Conservation (phyloP, 148 eudicot species). For the Fagopyrum tataricum region DNA sequence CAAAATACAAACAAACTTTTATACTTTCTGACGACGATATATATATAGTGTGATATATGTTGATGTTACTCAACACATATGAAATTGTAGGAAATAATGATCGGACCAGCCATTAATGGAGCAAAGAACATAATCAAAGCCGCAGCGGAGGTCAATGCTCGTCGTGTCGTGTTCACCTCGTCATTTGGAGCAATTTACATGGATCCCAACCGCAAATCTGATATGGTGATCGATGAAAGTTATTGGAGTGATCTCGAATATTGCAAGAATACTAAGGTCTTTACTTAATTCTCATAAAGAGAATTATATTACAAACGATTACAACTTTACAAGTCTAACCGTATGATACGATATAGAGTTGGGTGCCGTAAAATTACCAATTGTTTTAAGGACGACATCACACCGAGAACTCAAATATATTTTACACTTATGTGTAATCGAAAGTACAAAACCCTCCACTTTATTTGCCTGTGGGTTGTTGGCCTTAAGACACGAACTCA, state of each 20-base stretch:
- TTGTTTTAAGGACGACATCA: too few species aligned
- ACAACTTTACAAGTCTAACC: too few species aligned
- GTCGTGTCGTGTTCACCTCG: constrained; percentile 88
- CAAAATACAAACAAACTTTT: not conserved
- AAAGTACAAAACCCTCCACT: too few species aligned
- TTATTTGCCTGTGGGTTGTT: too few species aligned
- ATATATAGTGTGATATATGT: too few species aligned
- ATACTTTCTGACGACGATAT: too few species aligned
- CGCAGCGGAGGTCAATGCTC: constrained; percentile 67
- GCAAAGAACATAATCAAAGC: constrained; percentile 70
- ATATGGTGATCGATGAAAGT: constrained; percentile 64
- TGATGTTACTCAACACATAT: not conserved
- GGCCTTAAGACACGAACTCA: too few species aligned
- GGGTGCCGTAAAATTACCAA: too few species aligned
- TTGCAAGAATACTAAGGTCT: constrained; percentile 85
- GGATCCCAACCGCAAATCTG: constrained; percentile 78
- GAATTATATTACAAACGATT: too few species aligned
- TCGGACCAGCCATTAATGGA: constrained; percentile 89
- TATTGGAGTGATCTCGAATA: constrained; percentile 98
- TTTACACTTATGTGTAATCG: too few species aligned
- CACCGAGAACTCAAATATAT: too few species aligned
- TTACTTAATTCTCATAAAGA: not conserved
- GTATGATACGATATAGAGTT: too few species aligned
- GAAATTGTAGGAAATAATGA: constrained; percentile 72
- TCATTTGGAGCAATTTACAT: constrained; percentile 90